Base-by-base conservation (phyloP, 345 rosid genomes). In the Lepidium aucheri region DNA sequence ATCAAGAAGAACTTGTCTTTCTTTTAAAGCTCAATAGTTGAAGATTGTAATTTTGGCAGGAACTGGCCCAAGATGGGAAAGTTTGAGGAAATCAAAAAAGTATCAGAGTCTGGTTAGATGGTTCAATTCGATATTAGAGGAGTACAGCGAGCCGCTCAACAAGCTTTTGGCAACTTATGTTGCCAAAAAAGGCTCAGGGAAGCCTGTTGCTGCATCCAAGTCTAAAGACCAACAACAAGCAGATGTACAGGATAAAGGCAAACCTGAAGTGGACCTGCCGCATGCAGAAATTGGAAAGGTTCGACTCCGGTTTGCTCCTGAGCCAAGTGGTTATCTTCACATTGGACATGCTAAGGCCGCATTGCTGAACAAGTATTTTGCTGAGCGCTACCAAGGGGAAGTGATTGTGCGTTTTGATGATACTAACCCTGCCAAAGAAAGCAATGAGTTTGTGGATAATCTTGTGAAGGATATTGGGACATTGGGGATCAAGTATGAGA, bases 311-410 rank as follows among this genome's bases (percentile, higher is more conserved):
- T 94, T 94, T 80, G 97, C 99, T 6, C 99, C 99, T 5, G 97
- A 94, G 57, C 99, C 99, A 35, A 90, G 97, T 11, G 99, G 99
- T 40, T 94, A 73, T 79, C 99, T 94, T 72, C 99, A 94, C 63
- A 90, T 94, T 32, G 97, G 97, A 35, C 97, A 94, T 51, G 85
- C 97, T 8, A 94, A 90, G 67, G 99, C 99, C 1, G 99, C 96
- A 24, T 70, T 94, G 28, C 18, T 94, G 67, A 94, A 90, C 78
- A 83, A 94, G 70, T 89, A 90, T 68, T 94, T 94, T 30, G 95
- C 99, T 20, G 78, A 90, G 53, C 69, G 91, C 22, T 94, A 90
- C 82, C 84, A 78, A 74, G 99, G 99, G 62, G 81, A 82, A 78
- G 73, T 94, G 65, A 90, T 90, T 61, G 50, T 94, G 46, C 89